A percentile compares a stretch with the other conserved stretches of the same genome.
Conservation (phyloP, 192 early-diverging fungal genomes). For the Chytriomyces confervae region DNA sequence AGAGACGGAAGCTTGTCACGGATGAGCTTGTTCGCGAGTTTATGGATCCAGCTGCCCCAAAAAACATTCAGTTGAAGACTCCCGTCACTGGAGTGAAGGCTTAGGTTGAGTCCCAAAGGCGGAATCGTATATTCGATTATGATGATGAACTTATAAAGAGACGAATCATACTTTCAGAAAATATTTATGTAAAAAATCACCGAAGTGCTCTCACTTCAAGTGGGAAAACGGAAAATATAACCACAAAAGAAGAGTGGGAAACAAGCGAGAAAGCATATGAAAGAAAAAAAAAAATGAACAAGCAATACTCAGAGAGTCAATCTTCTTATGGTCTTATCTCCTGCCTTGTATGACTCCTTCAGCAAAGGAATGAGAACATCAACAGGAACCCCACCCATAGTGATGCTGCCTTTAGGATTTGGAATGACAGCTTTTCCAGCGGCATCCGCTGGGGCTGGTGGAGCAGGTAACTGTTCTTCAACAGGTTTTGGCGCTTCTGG, state of each 20-base stretch:
- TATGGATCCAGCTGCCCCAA: conserved; percentile 50
- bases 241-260: not conserved
- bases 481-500: not conserved
- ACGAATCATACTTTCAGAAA: not conserved
- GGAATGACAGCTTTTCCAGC: conserved; percentile 20
- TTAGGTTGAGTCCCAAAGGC: not conserved
- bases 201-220: no score
- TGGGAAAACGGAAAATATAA: not conserved
- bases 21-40: conserved; percentile 49
- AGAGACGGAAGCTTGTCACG: conserved; percentile 49
- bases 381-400: conserved; percentile 53
- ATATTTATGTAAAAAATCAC: no score
- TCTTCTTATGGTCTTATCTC: conserved; percentile 19
- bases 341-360: conserved; percentile 42
- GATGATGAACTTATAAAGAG: not conserved
- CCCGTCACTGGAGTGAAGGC: conserved; percentile 5
- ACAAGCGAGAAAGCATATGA: not conserved
- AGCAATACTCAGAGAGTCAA: conserved; percentile 32
- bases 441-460: not conserved
- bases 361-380: conserved; percentile 51
- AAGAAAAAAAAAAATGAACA: conserved; percentile 8
- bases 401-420: conserved; percentile 43
- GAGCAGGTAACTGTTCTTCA: not conserved
- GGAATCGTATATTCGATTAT: not conserved
- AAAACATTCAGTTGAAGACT: conserved; percentile 21